Evolutionary conservation across 352 stramenopile genomes (phyloP).

Genomic region (Pythium biforme): DNA sequence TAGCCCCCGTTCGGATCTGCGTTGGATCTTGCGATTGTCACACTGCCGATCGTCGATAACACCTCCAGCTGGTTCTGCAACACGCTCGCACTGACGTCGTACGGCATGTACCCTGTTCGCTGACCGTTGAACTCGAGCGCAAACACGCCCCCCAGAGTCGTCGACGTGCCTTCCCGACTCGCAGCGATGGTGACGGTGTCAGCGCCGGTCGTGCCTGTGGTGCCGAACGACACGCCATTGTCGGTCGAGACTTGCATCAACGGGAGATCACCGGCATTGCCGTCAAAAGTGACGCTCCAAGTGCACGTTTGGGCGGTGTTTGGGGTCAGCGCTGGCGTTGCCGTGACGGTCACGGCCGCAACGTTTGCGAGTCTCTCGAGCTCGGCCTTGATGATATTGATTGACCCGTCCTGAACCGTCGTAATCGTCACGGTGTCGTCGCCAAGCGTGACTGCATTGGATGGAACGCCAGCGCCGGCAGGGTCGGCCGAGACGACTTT

Average conservation of each 20-base stretch:
- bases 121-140: slow-evolving; percentile 87
- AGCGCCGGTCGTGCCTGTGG: slow-evolving; percentile 29
- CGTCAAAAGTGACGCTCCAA: slow-evolving; percentile 94
- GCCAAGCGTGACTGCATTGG: slow-evolving; percentile 45
- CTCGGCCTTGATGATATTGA: slow-evolving; percentile 94
- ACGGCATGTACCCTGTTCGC: slow-evolving; percentile 89
- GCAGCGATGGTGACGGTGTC: slow-evolving; percentile 52
- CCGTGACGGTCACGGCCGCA: slow-evolving; percentile 86
- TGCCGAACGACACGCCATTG: slow-evolving; percentile 35
- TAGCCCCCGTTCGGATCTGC: slow-evolving; percentile 92
- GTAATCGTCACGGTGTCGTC: slow-evolving; percentile 84
- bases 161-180: slow-evolving; percentile 51
- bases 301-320: slow-evolving; percentile 74
- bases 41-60: slow-evolving; percentile 86
- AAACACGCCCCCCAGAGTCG: slow-evolving; percentile 73
- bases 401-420: slow-evolving; percentile 71
- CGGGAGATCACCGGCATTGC: slow-evolving; percentile 86
- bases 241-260: slow-evolving; percentile 55
- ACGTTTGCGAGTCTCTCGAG: slow-evolving; percentile 91
- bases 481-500: slow-evolving; percentile 48
- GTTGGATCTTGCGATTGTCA: slow-evolving; percentile 83
- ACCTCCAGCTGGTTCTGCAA: slow-evolving; percentile 89
- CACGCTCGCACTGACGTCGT: slow-evolving; percentile 84
- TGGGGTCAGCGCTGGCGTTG: slow-evolving; percentile 32
- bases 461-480: slow-evolving; percentile 35